phyloP scores from a whole-genome alignment of 2,329 filamentous ascomycete species.

The Ophiostoma triangulosporum region DNA sequence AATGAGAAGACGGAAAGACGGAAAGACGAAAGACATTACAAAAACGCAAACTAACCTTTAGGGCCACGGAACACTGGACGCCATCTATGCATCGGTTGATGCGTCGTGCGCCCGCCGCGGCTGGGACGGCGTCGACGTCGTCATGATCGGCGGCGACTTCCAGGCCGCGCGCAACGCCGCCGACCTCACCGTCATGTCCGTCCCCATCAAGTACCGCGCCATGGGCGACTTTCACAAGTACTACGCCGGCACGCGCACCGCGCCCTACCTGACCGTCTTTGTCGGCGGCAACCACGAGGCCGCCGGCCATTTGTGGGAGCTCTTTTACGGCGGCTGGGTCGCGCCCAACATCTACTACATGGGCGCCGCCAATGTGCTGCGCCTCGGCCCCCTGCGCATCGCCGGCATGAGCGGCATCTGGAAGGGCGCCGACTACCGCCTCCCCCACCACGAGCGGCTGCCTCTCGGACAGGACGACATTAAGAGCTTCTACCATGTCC shows the following conservation, averaged over 20 bases:
- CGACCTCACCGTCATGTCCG: slow-evolving; percentile 80
- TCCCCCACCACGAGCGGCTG: slow-evolving; percentile 69
- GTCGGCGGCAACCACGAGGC: slow-evolving; percentile 94
- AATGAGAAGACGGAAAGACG: not conserved
- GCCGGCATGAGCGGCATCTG: slow-evolving; percentile 88
- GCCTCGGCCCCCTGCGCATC: slow-evolving; percentile 72
- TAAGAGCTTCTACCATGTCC: slow-evolving; percentile 74
- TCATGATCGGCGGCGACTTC: slow-evolving; percentile 95
- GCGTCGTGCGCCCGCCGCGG: slow-evolving; percentile 54
- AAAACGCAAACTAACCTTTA: slow-evolving; percentile 21
- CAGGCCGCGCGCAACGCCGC: slow-evolving; percentile 81
- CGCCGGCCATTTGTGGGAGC: slow-evolving; percentile 75
- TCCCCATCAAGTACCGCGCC: slow-evolving; percentile 73
- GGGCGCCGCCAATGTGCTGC: slow-evolving; percentile 79
- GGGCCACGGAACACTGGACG: slow-evolving; percentile 85
- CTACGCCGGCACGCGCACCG: slow-evolving; percentile 64
- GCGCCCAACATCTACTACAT: slow-evolving; percentile 96
- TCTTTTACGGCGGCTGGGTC: slow-evolving; percentile 95
- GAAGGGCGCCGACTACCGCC: slow-evolving; percentile 80
- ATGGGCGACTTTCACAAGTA: slow-evolving; percentile 92
- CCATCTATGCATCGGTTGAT: slow-evolving; percentile 72
- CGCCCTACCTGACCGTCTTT: slow-evolving; percentile 85
- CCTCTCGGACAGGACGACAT: slow-evolving; percentile 70
- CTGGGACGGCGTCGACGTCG: slow-evolving; percentile 72
- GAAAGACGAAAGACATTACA: not conserved